Evolutionary conservation across 768 basidiomycete genomes (phyloP), one percentile per base, ranked within the genome.

Genomic region (Amanita jacksonii): DNA sequence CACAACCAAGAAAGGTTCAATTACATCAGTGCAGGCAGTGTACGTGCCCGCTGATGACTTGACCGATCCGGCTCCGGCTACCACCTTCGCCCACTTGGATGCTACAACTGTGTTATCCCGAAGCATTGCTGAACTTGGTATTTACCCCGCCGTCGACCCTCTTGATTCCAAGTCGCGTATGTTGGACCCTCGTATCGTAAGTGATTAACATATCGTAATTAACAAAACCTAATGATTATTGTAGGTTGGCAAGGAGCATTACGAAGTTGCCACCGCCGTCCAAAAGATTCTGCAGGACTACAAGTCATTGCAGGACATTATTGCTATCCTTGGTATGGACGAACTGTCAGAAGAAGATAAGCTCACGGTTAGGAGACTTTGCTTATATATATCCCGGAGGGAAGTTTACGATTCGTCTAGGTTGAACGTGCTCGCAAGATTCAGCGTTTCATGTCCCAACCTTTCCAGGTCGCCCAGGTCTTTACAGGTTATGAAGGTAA

Each of bases 331-430:
- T 58, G 96, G 96, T 77, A 99, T 99, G 96, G 96, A 99, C 62
- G 96, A 99, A 68, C 81, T 99, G 76, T 98, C 94, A 13, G 96
- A 99, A 64, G 96, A 98, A 73, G 96, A 99, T 73, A 99, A 99
- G 72, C 72, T 98, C 54, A 97, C 93, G 52, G 91, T 90, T 68
- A 63, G 77, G 72, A 49, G 34, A n/a, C 22, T 15, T 32, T 6
- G 9, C 22, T 10, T 47, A 38, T 22, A 22, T 39, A 2, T 33
- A 19, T 23, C n/a, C n/a, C n/a, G n/a, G n/a, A n/a, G n/a, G n/a
- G n/a, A n/a, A n/a, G n/a, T n/a, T n/a, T n/a, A n/a, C n/a, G n/a
- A n/a, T n/a, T 13, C 48, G n/a, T 30, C 34, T 47, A 85, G 83
- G 92, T 96, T 70, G 88, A 93, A 72, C 91, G 92, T 67, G 93